Conservation (phyloP, 73 alveolate genomes). For the Tetrahymena elliotti region DNA sequence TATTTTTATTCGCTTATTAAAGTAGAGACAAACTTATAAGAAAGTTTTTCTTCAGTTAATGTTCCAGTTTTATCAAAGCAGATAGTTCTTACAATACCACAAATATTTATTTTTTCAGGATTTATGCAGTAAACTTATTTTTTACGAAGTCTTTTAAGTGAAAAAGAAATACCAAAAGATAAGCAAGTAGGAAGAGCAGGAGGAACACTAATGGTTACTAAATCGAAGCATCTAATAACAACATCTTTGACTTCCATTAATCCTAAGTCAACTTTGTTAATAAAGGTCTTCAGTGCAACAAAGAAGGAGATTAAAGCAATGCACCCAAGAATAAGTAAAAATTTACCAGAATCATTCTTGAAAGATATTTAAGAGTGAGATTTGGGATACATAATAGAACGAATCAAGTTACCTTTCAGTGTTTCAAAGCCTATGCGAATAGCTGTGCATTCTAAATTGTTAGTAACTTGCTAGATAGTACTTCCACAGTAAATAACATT, state of each 20-base stretch:
- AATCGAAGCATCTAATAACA: slow-evolving; percentile 43
- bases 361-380: slow-evolving; percentile 50
- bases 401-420: slow-evolving; percentile 57
- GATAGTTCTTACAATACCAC: slow-evolving; percentile 74
- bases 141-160: slow-evolving; percentile 60
- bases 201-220: slow-evolving; percentile 70
- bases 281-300: background rate
- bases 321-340: background rate
- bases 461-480: background rate
- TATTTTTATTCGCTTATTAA: slow-evolving; percentile 2
- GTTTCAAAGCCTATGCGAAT: slow-evolving; percentile 59
- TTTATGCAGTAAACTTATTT: slow-evolving; percentile 64
- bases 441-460: slow-evolving; percentile 39
- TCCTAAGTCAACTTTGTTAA: background rate
- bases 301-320: background rate
- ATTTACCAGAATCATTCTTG: slow-evolving; percentile 52
- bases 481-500: background rate
- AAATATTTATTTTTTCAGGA: slow-evolving; percentile 80
- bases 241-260: background rate
- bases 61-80: slow-evolving; percentile 98
- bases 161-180: slow-evolving; percentile 60
- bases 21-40: background rate
- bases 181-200: slow-evolving; percentile 72
- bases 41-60: slow-evolving; percentile 64
- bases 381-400: slow-evolving; percentile 59